These are phyloP conservation scores for Fomitopsis serialis DNA, from an alignment of 768 basidiomycete genomes.

Conservation along the genomic window DNA sequence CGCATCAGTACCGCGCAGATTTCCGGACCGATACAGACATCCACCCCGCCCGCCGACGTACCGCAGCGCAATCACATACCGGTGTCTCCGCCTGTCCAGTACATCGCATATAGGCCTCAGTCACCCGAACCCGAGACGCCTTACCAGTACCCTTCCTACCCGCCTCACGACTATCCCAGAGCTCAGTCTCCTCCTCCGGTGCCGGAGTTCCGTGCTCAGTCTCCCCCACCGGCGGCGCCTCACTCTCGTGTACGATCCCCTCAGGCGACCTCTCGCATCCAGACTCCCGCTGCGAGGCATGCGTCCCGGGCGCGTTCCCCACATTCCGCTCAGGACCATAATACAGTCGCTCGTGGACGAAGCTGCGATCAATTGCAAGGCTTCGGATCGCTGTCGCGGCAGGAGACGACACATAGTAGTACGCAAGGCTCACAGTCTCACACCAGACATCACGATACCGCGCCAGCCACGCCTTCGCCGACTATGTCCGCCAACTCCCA, in stretches of 20 bases:
- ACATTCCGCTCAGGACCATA: slow-evolving; percentile 8
- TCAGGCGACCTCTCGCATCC: slow-evolving; percentile 10
- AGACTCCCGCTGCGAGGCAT: slow-evolving; percentile 7
- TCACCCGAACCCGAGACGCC: slow-evolving; percentile 1
- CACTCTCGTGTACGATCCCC: slow-evolving; percentile 1
- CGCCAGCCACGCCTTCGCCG: slow-evolving; percentile 15
- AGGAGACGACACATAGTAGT: not conserved
- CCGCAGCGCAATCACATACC: not conserved
- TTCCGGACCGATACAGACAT: slow-evolving; percentile 6
- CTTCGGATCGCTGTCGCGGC: not conserved
- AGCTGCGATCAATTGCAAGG: not conserved
- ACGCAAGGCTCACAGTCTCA: not conserved
- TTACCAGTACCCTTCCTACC: not conserved
- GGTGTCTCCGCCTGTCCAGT: not conserved
- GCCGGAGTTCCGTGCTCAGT: slow-evolving; percentile 4
- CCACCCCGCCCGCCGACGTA: slow-evolving; percentile 1
- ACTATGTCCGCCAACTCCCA: slow-evolving; percentile 13
- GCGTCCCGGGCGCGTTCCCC: slow-evolving; percentile 12
- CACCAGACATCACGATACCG: slow-evolving; percentile 7
- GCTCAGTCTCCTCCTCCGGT: slow-evolving; percentile 5
- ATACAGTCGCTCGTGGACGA: not conserved
- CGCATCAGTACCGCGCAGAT: slow-evolving; percentile 3
- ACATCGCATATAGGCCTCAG: not conserved
- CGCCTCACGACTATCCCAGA: not conserved
- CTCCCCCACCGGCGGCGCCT: not conserved